Conservation (phyloP, 2,329 filamentous ascomycete genomes). For the Scleromitrula shiraiana region DNA sequence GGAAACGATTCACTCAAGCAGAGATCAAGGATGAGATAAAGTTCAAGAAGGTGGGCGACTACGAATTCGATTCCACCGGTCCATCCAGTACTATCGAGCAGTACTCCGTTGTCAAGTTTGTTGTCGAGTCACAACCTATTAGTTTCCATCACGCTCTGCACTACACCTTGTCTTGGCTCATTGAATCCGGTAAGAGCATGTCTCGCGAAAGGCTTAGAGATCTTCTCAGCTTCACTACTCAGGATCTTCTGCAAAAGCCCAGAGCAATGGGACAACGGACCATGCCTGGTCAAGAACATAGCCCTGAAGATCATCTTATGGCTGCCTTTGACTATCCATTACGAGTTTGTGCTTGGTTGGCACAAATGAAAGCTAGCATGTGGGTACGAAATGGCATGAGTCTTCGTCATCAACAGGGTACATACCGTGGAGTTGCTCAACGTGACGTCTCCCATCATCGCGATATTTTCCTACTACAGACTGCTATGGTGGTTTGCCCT, state of each 20-base stretch:
- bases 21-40: slow-evolving; percentile 81
- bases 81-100: slow-evolving; percentile 22
- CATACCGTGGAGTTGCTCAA: slow-evolving; percentile 82
- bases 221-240: slow-evolving; percentile 63
- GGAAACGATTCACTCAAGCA: slow-evolving; percentile 71
- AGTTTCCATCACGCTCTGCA: slow-evolving; percentile 97
- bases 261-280: slow-evolving; percentile 50
- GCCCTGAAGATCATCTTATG: slow-evolving; percentile 71
- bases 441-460: slow-evolving; percentile 90
- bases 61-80: slow-evolving; percentile 62
- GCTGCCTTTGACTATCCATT: slow-evolving; percentile 89
- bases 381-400: slow-evolving; percentile 98
- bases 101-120: slow-evolving; percentile 73
- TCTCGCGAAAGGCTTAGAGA: slow-evolving; percentile 55
- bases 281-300: slow-evolving; percentile 49
- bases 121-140: slow-evolving; percentile 81
- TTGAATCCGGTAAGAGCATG: slow-evolving; percentile 80
- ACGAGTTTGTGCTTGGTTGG: slow-evolving; percentile 89
- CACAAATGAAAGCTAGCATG: slow-evolving; percentile 97
- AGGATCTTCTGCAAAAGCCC: slow-evolving; percentile 59
- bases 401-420: slow-evolving; percentile 86
- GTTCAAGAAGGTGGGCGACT: slow-evolving; percentile 71
- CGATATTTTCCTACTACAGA: slow-evolving; percentile 90
- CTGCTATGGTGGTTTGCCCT: slow-evolving; percentile 78
- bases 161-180: slow-evolving; percentile 91